Evolutionary conservation across 306 rosid genomes (phyloP).

Genomic region (Vachellia collinsii): DNA sequence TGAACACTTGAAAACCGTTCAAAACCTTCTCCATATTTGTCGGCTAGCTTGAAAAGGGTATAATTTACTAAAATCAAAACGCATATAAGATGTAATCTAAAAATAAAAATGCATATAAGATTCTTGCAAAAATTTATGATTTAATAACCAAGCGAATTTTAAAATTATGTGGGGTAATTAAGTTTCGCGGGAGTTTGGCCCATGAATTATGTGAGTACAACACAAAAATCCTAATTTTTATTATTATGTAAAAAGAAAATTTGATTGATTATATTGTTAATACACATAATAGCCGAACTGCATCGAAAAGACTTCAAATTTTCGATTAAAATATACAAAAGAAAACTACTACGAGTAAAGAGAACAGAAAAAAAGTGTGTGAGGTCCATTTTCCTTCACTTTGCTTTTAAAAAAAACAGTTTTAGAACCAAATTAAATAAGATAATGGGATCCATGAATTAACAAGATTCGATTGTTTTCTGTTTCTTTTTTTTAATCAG

Average conservation of each 20-base stretch:
- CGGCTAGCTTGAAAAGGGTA: neutral
- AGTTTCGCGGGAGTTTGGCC: neutral
- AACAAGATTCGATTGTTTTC: neutral
- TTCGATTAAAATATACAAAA: neutral
- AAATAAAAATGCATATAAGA: neutral
- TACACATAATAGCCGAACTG: neutral
- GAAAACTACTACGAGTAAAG: neutral
- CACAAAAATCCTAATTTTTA: neutral
- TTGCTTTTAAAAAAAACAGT: no score
- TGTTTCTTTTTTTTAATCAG: neutral
- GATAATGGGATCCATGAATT: neutral
- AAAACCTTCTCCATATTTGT: neutral
- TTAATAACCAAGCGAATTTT: no score
- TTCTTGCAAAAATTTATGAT: neutral
- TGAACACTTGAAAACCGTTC: neutral
- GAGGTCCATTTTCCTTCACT: no score
- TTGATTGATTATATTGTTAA: neutral
- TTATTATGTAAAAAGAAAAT: neutral
- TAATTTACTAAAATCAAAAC: neutral
- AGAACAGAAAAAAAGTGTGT: no score
- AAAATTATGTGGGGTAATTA: no score
- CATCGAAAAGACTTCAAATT: neutral
- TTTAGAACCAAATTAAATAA: neutral
- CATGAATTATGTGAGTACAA: neutral
- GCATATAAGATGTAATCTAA: neutral